A percentile compares a stretch with the other conserved stretches of the same genome.
Conservation (phyloP, 495 filamentous ascomycete genomes). For the Halenospora varia region DNA sequence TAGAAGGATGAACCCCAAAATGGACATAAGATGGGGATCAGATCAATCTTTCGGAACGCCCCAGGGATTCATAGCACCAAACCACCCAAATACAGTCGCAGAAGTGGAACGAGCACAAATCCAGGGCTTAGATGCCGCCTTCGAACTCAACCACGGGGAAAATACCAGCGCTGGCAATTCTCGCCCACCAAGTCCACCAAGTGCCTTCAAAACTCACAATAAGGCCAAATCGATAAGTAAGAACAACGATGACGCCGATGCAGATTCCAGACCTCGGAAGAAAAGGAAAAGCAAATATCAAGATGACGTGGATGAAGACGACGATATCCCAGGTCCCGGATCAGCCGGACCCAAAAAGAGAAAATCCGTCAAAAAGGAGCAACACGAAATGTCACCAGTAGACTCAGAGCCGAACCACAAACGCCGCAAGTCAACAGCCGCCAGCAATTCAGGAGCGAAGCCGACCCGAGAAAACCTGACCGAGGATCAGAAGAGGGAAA, state of each 20-base stretch:
- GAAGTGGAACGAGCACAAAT: conserved; percentile 48
- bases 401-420: conserved; percentile 26
- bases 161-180: conserved; percentile 48
- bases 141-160: conserved; percentile 27
- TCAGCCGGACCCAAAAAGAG: conserved; percentile 28
- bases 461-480: conserved; percentile 68
- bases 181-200: conserved; percentile 51
- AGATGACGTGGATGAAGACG: conserved; percentile 49
- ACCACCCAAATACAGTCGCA: conserved; percentile 52
- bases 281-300: conserved; percentile 46
- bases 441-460: conserved; percentile 33
- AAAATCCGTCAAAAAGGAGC: conserved; percentile 27
- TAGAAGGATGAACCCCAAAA: conserved; percentile 16
- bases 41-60: conserved; percentile 55
- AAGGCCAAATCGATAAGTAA: conserved; percentile 30
- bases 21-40: conserved; percentile 59
- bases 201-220: conserved; percentile 25
- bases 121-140: conserved; percentile 48
- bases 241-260: conserved; percentile 35
- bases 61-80: conserved; percentile 50
- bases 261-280: conserved; percentile 30
- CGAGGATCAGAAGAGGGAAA: conserved; percentile 78
- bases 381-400: conserved; percentile 4
- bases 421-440: conserved; percentile 25
- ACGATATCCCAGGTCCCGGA: conserved; percentile 37